Evolutionary conservation across 2,329 filamentous ascomycete species (phyloP).

Genomic region (Helminthosporium solani): DNA sequence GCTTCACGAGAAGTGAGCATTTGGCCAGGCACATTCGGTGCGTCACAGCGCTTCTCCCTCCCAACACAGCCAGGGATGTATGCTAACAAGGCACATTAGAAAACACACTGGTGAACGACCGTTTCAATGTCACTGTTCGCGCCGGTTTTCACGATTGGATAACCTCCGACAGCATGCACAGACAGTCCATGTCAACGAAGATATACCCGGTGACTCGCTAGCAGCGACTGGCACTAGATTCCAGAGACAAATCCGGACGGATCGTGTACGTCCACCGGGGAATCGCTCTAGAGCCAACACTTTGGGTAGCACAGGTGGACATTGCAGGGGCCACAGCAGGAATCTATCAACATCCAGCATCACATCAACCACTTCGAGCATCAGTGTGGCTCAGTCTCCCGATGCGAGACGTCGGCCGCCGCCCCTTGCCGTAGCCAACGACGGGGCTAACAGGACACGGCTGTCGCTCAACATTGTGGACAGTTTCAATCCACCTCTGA

Average conservation of each 20-base stretch:
- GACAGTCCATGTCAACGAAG: constrained; percentile 95
- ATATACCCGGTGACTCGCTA: constrained; percentile 90
- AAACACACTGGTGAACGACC: constrained; percentile 98
- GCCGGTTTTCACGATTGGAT: constrained; percentile 89
- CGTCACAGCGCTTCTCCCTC: constrained; percentile 21
- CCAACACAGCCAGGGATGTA: constrained; percentile 1
- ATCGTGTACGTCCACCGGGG: constrained; percentile 73
- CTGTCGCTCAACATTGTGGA: constrained; percentile 61
- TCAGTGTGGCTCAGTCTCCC: constrained; percentile 51
- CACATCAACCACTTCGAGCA: constrained; percentile 69
- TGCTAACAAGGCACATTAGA: constrained; percentile 50
- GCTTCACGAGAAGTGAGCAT: constrained; percentile 95
- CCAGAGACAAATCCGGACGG: constrained; percentile 86
- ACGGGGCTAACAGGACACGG: constrained; percentile 61
- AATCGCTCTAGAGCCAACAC: constrained; percentile 76
- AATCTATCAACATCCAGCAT: constrained; percentile 91
- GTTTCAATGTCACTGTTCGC: constrained; percentile 92
- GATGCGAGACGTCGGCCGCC: constrained; percentile 70
- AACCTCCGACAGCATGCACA: constrained; percentile 96
- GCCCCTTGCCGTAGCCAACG: constrained; percentile 78
- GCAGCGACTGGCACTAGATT: constrained; percentile 91
- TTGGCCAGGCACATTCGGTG: constrained; percentile 90
- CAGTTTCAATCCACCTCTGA: constrained; percentile 59
- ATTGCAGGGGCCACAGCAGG: constrained; percentile 73
- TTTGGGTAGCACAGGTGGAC: constrained; percentile 68